A percentile compares a stretch with the other conserved stretches of the same genome.
Conservation (phyloP, 495 filamentous ascomycete species). For the Aspergillus biplanus region DNA sequence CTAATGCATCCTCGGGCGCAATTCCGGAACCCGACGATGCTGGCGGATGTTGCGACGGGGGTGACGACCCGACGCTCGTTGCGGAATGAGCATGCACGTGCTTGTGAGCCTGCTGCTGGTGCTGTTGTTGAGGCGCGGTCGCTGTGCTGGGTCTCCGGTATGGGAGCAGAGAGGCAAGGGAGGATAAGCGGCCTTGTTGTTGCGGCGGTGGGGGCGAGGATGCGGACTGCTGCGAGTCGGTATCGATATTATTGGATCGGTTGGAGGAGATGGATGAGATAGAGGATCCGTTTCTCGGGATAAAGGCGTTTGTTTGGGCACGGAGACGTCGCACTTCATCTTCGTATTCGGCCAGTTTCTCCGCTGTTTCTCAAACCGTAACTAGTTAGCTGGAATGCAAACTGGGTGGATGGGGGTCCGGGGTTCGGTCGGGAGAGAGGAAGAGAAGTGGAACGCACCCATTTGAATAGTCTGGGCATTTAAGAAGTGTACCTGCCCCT, state of each 20-base stretch:
- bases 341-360: slow-evolving; percentile 94
- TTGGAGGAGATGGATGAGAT: slow-evolving; percentile 38
- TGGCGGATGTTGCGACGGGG: slow-evolving; percentile 27
- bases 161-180: slow-evolving; percentile 69
- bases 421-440: not conserved
- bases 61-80: slow-evolving; percentile 25
- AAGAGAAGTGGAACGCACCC: slow-evolving; percentile 48
- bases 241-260: slow-evolving; percentile 27
- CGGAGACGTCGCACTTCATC: slow-evolving; percentile 77
- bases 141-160: slow-evolving; percentile 56
- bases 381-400: slow-evolving; percentile 15
- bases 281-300: slow-evolving; percentile 35
- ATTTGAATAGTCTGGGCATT: slow-evolving; percentile 78
- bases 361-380: slow-evolving; percentile 41
- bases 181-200: slow-evolving; percentile 49
- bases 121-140: slow-evolving; percentile 48
- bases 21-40: slow-evolving; percentile 26
- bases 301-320: slow-evolving; percentile 40
- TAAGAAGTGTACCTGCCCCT: slow-evolving; percentile 73
- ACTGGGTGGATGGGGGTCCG: not conserved
- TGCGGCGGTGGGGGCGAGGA: slow-evolving; percentile 9
- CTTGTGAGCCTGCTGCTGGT: not conserved
- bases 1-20: slow-evolving; percentile 45
- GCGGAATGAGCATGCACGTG: slow-evolving; percentile 20
- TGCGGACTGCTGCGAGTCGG: slow-evolving; percentile 1